phyloP scores from a whole-genome alignment of 2,329 filamentous ascomycete species.

The Camillea tinctor region DNA sequence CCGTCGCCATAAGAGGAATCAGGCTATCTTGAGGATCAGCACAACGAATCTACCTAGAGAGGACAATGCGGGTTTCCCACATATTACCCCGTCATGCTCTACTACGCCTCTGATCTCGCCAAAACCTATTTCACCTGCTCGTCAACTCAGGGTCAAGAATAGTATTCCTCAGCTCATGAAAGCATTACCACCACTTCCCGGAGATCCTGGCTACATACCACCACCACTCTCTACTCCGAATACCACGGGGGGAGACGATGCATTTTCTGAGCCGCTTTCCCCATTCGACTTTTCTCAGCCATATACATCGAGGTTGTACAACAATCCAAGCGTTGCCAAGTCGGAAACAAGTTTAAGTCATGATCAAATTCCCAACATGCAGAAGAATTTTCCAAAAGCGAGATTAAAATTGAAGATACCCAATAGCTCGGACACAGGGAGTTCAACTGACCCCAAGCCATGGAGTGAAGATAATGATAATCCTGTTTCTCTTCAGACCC shows the following conservation, averaged over 20 bases:
- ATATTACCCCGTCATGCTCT: constrained; percentile 30
- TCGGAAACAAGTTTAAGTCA: neutral
- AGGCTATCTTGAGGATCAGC: constrained; percentile 27
- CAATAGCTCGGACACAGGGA: constrained; percentile 14
- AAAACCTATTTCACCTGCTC: constrained; percentile 47
- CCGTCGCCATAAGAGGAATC: constrained; percentile 27
- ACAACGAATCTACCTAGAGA: constrained; percentile 24
- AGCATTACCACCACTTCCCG: constrained; percentile 46
- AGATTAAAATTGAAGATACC: constrained; percentile 26
- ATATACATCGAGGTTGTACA: constrained; percentile 2
- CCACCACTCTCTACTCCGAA: constrained; percentile 20
- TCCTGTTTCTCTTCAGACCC: constrained; percentile 6
- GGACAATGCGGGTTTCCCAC: constrained; percentile 25
- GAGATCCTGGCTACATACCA: constrained; percentile 23
- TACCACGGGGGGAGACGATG: constrained; percentile 23
- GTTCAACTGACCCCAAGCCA: constrained; percentile 7
- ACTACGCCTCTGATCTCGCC: constrained; percentile 42
- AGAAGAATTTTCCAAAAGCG: constrained; percentile 26
- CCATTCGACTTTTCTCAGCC: constrained; percentile 24
- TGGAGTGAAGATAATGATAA: constrained; percentile 10
- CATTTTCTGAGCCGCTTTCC: constrained; percentile 28
- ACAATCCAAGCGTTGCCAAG: neutral
- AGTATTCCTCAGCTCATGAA: constrained; percentile 55
- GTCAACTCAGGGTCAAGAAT: constrained; percentile 45
- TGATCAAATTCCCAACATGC: constrained; percentile 3